phyloP scores from a whole-genome alignment of 805 yeast species.

The Sugiyamaella mastotermitis region DNA sequence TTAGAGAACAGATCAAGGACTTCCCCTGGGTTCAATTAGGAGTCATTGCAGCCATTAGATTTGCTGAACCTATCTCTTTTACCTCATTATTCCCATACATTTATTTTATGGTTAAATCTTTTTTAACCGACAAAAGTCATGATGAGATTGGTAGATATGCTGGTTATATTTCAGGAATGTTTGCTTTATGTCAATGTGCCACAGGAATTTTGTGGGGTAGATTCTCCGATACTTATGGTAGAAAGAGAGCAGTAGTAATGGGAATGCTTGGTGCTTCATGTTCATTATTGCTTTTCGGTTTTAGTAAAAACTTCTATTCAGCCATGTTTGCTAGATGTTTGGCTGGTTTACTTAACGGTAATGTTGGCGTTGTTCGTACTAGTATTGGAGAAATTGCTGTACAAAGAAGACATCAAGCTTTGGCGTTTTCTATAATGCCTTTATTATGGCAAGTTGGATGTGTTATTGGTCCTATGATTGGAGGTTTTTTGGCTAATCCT shows the following conservation, averaged over 20 bases:
- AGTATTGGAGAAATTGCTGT: conserved; percentile 54
- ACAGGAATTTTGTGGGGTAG: conserved; percentile 58
- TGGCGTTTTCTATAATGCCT: conserved; percentile 59
- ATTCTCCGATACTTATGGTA: conserved; percentile 47
- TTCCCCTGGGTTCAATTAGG: conserved; percentile 49
- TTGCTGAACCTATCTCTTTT: conserved; percentile 59
- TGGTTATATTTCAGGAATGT: conserved; percentile 57
- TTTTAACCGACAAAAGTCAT: conserved; percentile 40
- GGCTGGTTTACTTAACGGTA: conserved; percentile 58
- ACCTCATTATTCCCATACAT: conserved; percentile 60
- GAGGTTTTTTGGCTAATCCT: conserved; percentile 47
- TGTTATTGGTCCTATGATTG: conserved; percentile 56
- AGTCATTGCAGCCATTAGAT: conserved; percentile 41
- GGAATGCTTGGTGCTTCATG: conserved; percentile 51
- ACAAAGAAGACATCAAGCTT: conserved; percentile 52
- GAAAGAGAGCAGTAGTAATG: conserved; percentile 46
- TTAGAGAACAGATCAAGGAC: conserved; percentile 45
- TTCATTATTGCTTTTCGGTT: conserved; percentile 47
- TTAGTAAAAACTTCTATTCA: conserved; percentile 43
- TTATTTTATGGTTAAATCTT: conserved; percentile 57
- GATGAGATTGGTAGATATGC: conserved; percentile 54
- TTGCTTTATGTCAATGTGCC: conserved; percentile 54
- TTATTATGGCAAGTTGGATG: conserved; percentile 56
- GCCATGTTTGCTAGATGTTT: conserved; percentile 49
- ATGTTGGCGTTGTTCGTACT: conserved; percentile 59